Conservation (phyloP, 495 filamentous ascomycete genomes). For the Daldinia caldariorum region DNA sequence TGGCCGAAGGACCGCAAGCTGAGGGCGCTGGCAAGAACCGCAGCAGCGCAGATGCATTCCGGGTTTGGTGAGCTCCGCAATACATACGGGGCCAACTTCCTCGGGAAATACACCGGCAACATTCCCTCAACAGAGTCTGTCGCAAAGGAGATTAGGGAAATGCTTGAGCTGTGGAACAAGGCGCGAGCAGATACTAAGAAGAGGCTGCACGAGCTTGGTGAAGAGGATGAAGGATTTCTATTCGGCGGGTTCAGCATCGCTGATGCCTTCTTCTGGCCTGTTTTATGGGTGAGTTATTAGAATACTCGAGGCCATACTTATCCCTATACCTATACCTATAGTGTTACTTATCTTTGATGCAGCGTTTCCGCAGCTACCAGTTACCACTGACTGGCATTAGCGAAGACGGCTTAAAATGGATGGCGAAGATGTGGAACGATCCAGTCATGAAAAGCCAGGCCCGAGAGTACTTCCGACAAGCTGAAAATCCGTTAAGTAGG, state of each 20-base stretch:
- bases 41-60: constrained; percentile 66
- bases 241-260: constrained; percentile 54
- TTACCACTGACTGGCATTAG: constrained; percentile 53
- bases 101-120: constrained; percentile 50
- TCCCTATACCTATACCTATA: not conserved
- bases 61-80: constrained; percentile 59
- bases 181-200: constrained; percentile 30
- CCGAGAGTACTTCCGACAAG: constrained; percentile 54
- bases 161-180: constrained; percentile 52
- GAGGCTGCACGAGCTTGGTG: constrained; percentile 46
- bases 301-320: too few relatives aligned
- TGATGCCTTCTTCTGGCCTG: constrained; percentile 57
- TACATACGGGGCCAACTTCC: constrained; percentile 57
- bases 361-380: constrained; percentile 60
- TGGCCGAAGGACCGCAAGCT: constrained; percentile 59
- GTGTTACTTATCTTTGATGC: constrained; percentile 14
- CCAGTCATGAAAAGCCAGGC: constrained; percentile 48
- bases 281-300: constrained; percentile 53
- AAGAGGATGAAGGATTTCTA: constrained; percentile 53
- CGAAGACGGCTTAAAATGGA: constrained; percentile 55
- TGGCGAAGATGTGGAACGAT: constrained; percentile 61
- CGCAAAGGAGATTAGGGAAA: constrained; percentile 45
- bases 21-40: constrained; percentile 61
- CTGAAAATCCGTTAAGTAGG: constrained; percentile 50
- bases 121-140: constrained; percentile 41